A percentile compares a stretch with the other conserved stretches of the same genome.
Conservation (phyloP, 257 asterid genomes). For the Solanum tacnaense region DNA sequence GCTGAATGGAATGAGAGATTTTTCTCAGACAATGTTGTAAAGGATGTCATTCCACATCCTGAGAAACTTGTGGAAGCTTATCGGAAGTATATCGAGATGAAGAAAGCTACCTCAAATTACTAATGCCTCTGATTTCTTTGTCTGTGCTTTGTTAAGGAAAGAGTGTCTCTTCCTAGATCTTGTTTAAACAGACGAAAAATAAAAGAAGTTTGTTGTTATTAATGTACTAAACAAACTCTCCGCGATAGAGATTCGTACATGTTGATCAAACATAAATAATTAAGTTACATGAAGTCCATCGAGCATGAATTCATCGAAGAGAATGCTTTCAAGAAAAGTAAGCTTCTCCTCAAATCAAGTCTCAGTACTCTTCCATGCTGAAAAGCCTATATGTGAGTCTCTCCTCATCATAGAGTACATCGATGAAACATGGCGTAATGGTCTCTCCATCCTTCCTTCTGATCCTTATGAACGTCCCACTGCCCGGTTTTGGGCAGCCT, state of each 20-base stretch:
- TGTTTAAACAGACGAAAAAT: neutral
- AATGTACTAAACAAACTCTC: neutral
- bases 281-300: constrained; percentile 14
- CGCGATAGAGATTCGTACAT: neutral
- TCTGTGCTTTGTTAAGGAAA: neutral
- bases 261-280: neutral
- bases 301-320: constrained; percentile 28
- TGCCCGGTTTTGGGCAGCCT: no score
- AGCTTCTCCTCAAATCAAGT: constrained; percentile 31
- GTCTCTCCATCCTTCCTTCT: constrained; percentile 26
- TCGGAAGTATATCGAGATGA: neutral
- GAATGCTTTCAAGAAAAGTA: constrained; percentile 13
- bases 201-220: neutral
- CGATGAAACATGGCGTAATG: constrained; percentile 25
- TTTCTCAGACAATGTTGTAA: neutral
- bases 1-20: neutral
- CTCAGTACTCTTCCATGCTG: constrained; percentile 42
- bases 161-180: neutral
- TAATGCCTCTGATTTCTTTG: neutral
- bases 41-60: neutral
- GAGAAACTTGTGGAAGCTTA: neutral
- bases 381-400: constrained; percentile 34
- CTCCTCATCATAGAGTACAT: constrained; percentile 32
- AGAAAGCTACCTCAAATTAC: neutral
- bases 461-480: neutral